These are phyloP conservation scores for Cladophialophora chaetospira DNA, from an alignment of 2,329 filamentous ascomycete genomes.

Conservation along the genomic window DNA sequence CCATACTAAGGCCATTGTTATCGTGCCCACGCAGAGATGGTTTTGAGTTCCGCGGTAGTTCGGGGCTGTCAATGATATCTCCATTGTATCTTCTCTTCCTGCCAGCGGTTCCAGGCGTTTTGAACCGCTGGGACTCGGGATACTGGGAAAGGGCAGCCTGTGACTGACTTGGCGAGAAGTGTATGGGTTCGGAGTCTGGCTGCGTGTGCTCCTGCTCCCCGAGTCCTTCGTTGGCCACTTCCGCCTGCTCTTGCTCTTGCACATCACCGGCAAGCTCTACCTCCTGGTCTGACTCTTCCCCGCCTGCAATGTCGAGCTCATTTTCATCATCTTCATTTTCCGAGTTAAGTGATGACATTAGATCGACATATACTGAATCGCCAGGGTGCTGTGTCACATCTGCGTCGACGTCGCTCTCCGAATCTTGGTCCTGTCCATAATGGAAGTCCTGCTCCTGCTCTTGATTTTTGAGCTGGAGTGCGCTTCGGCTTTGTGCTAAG, in stretches of 20 bases:
- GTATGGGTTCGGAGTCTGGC: conserved; percentile 16
- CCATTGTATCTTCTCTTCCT: conserved; percentile 40
- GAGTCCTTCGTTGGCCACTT: not conserved
- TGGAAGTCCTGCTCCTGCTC: not conserved
- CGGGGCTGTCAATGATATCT: conserved; percentile 42
- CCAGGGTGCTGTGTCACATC: conserved; percentile 44
- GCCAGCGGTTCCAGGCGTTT: conserved; percentile 44
- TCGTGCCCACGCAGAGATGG: conserved; percentile 42
- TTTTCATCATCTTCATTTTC: not conserved
- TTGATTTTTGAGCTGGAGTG: conserved; percentile 28
- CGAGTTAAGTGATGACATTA: conserved; percentile 43
- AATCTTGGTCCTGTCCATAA: conserved; percentile 13
- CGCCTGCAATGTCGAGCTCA: not conserved
- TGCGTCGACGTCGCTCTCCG: conserved; percentile 38
- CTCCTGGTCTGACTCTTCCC: not conserved
- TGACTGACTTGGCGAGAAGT: conserved; percentile 33
- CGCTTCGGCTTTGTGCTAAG: conserved; percentile 41
- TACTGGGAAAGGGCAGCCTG: conserved; percentile 44
- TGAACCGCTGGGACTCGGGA: conserved; percentile 50
- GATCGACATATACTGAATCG: conserved; percentile 47
- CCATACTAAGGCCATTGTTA: conserved; percentile 44
- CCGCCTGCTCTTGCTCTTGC: not conserved
- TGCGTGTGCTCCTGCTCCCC: not conserved
- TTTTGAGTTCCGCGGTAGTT: conserved; percentile 41
- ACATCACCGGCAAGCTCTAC: too few relatives aligned